A percentile compares a stretch with the other conserved stretches of the same genome.
phyloP scores from a whole-genome alignment of 164 flowering plant genomes.

The Hamamelis virginiana region DNA sequence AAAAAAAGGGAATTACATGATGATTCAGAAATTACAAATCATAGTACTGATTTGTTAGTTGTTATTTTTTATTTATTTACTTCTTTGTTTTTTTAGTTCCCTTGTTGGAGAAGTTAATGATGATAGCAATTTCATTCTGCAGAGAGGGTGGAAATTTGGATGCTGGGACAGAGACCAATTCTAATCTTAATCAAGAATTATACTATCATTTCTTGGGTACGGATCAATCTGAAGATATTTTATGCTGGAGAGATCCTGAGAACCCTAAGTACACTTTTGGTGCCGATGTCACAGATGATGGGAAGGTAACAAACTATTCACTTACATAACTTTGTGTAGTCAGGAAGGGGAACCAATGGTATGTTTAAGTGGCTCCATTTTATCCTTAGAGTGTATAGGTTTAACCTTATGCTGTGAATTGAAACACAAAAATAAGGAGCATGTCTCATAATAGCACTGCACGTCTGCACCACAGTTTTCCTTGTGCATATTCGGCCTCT shows the following conservation, averaged over 20 bases:
- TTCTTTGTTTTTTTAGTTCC: neutral
- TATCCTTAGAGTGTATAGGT: neutral
- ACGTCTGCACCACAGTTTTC: neutral
- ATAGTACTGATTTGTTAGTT: too few species aligned
- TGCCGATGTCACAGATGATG: conserved; percentile 79
- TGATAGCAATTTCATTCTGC: conserved; percentile 10
- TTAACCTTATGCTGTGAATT: neutral
- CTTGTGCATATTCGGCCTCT: neutral
- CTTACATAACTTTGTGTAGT: neutral
- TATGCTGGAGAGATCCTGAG: conserved; percentile 88
- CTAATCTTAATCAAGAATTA: conserved; percentile 74
- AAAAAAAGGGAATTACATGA: too few species aligned
- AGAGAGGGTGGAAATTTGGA: conserved; percentile 73
- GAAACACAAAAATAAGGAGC: neutral
- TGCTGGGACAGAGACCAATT: conserved; percentile 93
- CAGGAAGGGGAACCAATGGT: neutral
- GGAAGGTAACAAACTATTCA: conserved; percentile 60
- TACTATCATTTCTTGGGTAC: conserved; percentile 91
- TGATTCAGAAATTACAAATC: too few species aligned
- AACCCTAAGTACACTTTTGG: conserved; percentile 61
- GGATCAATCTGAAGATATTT: conserved; percentile 82
- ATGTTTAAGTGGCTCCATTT: neutral
- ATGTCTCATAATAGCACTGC: neutral
- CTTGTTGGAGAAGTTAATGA: neutral
- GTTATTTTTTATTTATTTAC: neutral